A percentile compares a stretch with the other conserved stretches of the same genome.
Conservation (phyloP, 2,329 filamentous ascomycete species). For the Exophiala bonariae region DNA sequence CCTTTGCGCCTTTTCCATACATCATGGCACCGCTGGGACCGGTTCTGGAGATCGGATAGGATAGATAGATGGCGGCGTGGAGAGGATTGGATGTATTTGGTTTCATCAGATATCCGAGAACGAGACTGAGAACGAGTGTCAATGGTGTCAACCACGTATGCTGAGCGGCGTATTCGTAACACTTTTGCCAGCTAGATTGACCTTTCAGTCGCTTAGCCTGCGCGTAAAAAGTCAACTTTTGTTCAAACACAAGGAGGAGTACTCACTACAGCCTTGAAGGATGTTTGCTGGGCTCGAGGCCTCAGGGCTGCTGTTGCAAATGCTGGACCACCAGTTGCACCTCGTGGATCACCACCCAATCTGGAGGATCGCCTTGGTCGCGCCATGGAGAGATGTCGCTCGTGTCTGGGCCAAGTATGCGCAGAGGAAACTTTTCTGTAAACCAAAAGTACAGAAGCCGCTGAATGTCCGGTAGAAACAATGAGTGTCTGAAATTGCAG, state of each 20-base stretch:
- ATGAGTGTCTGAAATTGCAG: too few relatives aligned
- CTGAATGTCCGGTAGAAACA: too few relatives aligned
- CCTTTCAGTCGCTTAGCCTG: conserved; percentile 11
- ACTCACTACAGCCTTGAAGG: conserved; percentile 18
- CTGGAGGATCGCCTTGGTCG: conserved; percentile 41
- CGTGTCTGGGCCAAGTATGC: too few relatives aligned
- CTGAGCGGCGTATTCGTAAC: neutral
- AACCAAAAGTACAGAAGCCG: too few relatives aligned
- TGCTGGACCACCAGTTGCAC: conserved; percentile 46
- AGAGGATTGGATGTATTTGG: conserved; percentile 74
- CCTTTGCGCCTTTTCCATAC: conserved; percentile 77
- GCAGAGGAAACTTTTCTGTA: too few relatives aligned
- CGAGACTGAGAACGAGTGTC: conserved; percentile 60
- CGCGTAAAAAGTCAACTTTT: too few relatives aligned
- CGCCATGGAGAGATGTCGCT: too few relatives aligned
- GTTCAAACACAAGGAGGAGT: neutral
- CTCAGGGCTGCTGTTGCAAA: conserved; percentile 44
- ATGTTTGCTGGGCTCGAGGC: conserved; percentile 30
- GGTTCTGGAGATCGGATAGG: conserved; percentile 64
- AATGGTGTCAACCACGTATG: conserved; percentile 67
- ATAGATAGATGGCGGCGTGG: conserved; percentile 76
- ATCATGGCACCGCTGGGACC: conserved; percentile 50
- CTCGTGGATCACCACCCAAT: conserved; percentile 45
- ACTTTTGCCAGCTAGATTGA: conserved; percentile 35
- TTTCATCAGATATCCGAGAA: conserved; percentile 66